A percentile compares a stretch with the other conserved stretches of the same genome.
These are phyloP conservation scores for Podosphaera xanthii DNA, from an alignment of 2,329 filamentous ascomycete genomes.

Conservation along the genomic window DNA sequence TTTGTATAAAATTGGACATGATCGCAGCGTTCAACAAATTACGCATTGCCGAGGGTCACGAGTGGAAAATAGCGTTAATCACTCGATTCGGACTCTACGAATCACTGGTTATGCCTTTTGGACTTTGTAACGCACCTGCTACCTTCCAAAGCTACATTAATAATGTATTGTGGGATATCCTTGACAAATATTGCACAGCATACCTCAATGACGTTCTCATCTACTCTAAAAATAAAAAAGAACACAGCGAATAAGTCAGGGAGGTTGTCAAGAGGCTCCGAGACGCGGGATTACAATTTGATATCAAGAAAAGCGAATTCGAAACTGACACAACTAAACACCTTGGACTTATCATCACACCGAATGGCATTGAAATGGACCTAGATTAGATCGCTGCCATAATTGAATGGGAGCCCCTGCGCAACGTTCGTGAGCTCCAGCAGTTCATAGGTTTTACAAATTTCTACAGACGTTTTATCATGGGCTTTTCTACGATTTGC, in stretches of 20 bases:
- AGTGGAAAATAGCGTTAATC: slow-evolving; percentile 7
- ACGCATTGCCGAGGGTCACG: slow-evolving; percentile 3
- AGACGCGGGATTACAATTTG: neutral
- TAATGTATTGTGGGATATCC: neutral
- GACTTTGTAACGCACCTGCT: no score
- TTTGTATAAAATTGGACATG: slow-evolving; percentile 2
- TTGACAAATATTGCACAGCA: neutral
- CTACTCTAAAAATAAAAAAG: neutral
- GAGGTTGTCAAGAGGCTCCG: slow-evolving; percentile 1
- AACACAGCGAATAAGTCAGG: neutral
- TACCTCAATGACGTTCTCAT: slow-evolving; percentile 4
- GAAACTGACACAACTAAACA: neutral
- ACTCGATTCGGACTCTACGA: neutral
- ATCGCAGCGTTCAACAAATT: slow-evolving; percentile 3
- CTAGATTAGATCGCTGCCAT: neutral
- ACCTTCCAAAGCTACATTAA: slow-evolving; percentile 2
- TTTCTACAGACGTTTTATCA: no score
- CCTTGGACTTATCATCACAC: slow-evolving; percentile 1
- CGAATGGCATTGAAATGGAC: neutral
- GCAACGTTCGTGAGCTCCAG: no score
- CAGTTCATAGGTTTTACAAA: no score
- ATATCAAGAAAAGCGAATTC: slow-evolving; percentile 2
- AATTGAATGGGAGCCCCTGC: no score
- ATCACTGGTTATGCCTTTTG: neutral
- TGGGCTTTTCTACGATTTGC: no score